These are phyloP conservation scores for Cucurbita argyrosperma DNA, from an alignment of 306 rosid species.

Conservation along the genomic window DNA sequence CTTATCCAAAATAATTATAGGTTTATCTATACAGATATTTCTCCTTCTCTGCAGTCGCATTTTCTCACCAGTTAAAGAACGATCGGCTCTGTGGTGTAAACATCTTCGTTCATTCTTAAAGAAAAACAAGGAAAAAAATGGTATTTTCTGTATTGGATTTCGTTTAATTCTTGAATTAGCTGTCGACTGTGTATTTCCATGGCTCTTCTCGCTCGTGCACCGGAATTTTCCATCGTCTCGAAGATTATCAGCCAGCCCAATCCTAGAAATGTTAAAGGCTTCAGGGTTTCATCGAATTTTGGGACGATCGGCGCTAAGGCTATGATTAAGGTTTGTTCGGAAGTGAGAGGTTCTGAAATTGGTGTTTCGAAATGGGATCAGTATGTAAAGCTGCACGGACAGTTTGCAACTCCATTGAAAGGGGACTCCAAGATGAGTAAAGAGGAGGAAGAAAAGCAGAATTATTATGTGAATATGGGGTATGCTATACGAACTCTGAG, in stretches of 20 bases:
- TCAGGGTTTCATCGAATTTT: conserved; percentile 15
- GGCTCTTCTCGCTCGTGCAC: conserved; percentile 45
- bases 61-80: background rate
- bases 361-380: conserved; percentile 21
- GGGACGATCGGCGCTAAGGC: conserved; percentile 17
- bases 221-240: conserved; percentile 19
- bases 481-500: conserved; percentile 67
- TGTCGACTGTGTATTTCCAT: conserved; percentile 10
- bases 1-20: background rate
- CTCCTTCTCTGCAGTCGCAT: background rate
- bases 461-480: conserved; percentile 64
- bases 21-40: background rate
- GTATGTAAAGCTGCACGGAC: conserved; percentile 30
- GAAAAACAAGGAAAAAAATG: background rate
- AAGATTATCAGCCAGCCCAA: conserved; percentile 17
- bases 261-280: conserved; percentile 21
- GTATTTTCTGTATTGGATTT: background rate
- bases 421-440: conserved; percentile 45
- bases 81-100: background rate
- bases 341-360: conserved; percentile 1
- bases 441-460: conserved; percentile 64
- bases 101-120: background rate
- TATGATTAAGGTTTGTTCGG: conserved; percentile 17
- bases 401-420: conserved; percentile 51
- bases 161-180: background rate